Evolutionary conservation across 2,329 filamentous ascomycete genomes (phyloP).

Genomic region (Aspergillus cejpii): DNA sequence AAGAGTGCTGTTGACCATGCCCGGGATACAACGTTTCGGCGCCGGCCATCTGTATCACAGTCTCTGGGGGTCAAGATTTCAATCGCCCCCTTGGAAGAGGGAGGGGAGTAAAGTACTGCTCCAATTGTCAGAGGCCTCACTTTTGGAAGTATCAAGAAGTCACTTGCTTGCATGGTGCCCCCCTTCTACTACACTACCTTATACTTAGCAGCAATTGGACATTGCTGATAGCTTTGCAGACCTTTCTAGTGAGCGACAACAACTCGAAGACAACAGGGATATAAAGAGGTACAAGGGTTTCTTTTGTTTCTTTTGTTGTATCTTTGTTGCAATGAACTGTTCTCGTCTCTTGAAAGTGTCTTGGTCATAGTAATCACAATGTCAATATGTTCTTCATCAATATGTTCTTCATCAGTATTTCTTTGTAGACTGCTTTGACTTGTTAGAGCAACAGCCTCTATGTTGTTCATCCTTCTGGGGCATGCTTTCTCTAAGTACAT

Average conservation of each 20-base stretch:
- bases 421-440: no score
- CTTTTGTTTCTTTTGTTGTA: neutral
- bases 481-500: no score
- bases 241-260: neutral
- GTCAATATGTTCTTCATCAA: no score
- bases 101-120: neutral
- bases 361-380: no score
- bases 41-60: constrained; percentile 1
- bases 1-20: constrained; percentile 1
- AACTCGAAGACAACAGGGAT: no score
- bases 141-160: neutral
- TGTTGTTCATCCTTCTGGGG: no score
- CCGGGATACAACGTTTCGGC: neutral
- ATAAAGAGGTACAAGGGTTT: neutral
- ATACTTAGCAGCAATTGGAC: neutral
- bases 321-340: no score
- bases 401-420: no score
- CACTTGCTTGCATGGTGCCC: neutral
- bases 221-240: neutral
- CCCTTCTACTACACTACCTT: neutral
- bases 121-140: neutral
- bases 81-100: neutral
- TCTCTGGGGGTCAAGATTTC: neutral
- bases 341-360: no score
- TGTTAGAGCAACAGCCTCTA: no score